Evolutionary conservation across 2,329 filamentous ascomycete species (phyloP).

Genomic region (Penicillium griseofulvum): DNA sequence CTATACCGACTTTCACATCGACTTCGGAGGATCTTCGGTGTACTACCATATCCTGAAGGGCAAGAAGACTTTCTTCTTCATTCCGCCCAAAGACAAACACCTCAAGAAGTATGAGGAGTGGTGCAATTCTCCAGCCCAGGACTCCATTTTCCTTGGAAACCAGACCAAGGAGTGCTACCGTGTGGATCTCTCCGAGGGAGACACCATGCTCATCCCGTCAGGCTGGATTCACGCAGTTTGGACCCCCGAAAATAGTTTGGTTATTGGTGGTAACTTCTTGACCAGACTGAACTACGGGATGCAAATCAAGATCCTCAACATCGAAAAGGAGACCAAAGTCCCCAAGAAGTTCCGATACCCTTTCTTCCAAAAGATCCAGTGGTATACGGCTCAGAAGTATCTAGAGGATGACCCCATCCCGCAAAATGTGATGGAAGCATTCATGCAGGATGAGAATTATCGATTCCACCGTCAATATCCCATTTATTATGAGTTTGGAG

Average conservation of each 20-base stretch:
- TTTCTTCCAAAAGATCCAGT: slow-evolving; percentile 68
- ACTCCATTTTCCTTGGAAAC: slow-evolving; percentile 63
- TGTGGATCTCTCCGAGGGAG: slow-evolving; percentile 63
- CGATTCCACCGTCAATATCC: slow-evolving; percentile 55
- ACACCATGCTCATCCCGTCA: slow-evolving; percentile 69
- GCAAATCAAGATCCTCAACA: slow-evolving; percentile 64
- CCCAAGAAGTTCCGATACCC: slow-evolving; percentile 65
- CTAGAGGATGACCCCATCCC: slow-evolving; percentile 64
- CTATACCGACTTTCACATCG: slow-evolving; percentile 70
- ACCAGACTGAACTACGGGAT: slow-evolving; percentile 64
- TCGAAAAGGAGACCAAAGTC: slow-evolving; percentile 66
- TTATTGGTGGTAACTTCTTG: slow-evolving; percentile 69
- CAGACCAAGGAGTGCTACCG: slow-evolving; percentile 66
- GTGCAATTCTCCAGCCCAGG: slow-evolving; percentile 66
- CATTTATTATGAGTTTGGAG: slow-evolving; percentile 59
- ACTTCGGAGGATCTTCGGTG: slow-evolving; percentile 68
- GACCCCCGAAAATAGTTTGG: slow-evolving; percentile 67
- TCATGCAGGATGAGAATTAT: slow-evolving; percentile 54
- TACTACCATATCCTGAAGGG: slow-evolving; percentile 69
- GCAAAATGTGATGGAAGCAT: slow-evolving; percentile 52
- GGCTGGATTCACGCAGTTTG: slow-evolving; percentile 72
- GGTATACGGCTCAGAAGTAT: slow-evolving; percentile 65
- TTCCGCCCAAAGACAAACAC: slow-evolving; percentile 65
- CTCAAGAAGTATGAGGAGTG: slow-evolving; percentile 70
- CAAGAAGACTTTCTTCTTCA: slow-evolving; percentile 70